Evolutionary conservation across 192 early-diverging fungal genomes (phyloP).

Genomic region (Coemansia sp.): DNA sequence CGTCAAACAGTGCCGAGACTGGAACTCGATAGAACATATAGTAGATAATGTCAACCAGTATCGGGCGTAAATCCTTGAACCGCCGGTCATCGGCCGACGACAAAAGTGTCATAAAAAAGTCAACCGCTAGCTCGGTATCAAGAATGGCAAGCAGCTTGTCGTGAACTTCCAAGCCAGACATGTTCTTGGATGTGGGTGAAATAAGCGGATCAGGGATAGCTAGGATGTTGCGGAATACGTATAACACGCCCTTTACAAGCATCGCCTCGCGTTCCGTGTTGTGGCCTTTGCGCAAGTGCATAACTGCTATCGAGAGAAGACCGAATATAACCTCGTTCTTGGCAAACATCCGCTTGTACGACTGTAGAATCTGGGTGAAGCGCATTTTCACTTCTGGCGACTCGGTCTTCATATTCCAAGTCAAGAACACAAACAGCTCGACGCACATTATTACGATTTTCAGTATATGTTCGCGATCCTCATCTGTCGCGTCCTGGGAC

Average conservation of each 20-base stretch:
- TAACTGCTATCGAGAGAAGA: conserved; percentile 33
- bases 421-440: conserved; percentile 86
- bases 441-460: conserved; percentile 56
- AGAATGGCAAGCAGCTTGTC: conserved; percentile 60
- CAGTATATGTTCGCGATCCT: conserved; percentile 23
- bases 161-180: conserved; percentile 65
- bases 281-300: conserved; percentile 25
- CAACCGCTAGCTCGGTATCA: conserved; percentile 61
- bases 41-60: conserved; percentile 50
- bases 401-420: conserved; percentile 73
- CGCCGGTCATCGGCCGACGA: conserved; percentile 63
- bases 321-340: conserved; percentile 21
- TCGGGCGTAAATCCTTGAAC: conserved; percentile 43
- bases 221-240: conserved; percentile 77
- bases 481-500: conserved; percentile 13
- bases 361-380: conserved; percentile 58
- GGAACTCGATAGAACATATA: conserved; percentile 51
- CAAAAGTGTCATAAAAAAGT: conserved; percentile 70
- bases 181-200: conserved; percentile 56
- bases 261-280: conserved; percentile 33
- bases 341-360: conserved; percentile 76
- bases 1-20: conserved; percentile 32
- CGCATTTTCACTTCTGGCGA: conserved; percentile 39
- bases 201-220: conserved; percentile 73
- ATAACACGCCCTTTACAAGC: conserved; percentile 60